A percentile compares a stretch with the other conserved stretches of the same genome.
These are phyloP conservation scores for Gracilaria gracilis DNA, from an alignment of 23 red algal species.

Conservation along the genomic window DNA sequence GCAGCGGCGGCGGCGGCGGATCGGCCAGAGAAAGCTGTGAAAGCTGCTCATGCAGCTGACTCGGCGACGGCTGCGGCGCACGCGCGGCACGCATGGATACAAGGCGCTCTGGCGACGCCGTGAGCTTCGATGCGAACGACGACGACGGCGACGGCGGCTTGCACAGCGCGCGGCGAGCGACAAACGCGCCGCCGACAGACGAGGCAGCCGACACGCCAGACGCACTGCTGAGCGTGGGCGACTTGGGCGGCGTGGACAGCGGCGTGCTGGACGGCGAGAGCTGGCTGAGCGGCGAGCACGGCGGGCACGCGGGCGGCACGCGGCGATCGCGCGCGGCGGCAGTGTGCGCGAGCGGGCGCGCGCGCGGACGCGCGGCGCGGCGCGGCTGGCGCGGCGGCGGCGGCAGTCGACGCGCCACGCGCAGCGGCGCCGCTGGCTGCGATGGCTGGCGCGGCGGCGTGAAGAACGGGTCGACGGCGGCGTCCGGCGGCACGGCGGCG, in stretches of 20 bases:
- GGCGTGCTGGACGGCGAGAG: not conserved
- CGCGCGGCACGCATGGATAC: not conserved
- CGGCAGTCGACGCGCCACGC: not conserved
- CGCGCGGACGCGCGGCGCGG: not conserved
- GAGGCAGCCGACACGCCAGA: not conserved
- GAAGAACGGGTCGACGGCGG: conserved; percentile 7
- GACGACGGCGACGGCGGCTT: not conserved
- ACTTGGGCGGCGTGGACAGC: conserved; percentile 25
- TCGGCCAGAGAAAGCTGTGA: not conserved
- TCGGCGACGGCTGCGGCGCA: not conserved
- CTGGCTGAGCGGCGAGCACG: not conserved
- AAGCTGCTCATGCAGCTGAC: conserved; percentile 20
- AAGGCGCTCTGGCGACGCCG: not conserved
- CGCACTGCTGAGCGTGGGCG: not conserved
- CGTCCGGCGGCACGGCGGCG: not conserved
- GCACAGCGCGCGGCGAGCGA: not conserved
- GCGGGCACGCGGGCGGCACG: not conserved
- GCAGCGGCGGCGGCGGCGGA: not conserved
- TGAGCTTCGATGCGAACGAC: not conserved
- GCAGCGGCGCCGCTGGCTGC: too few species aligned
- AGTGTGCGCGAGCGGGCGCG: not conserved
- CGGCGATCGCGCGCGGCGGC: not conserved
- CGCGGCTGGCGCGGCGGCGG: not conserved
- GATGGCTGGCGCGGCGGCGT: not conserved
- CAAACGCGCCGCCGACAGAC: too few species aligned